Base-by-base conservation (phyloP, 352 stramenopile genomes). In the Phytophthora sojae region DNA sequence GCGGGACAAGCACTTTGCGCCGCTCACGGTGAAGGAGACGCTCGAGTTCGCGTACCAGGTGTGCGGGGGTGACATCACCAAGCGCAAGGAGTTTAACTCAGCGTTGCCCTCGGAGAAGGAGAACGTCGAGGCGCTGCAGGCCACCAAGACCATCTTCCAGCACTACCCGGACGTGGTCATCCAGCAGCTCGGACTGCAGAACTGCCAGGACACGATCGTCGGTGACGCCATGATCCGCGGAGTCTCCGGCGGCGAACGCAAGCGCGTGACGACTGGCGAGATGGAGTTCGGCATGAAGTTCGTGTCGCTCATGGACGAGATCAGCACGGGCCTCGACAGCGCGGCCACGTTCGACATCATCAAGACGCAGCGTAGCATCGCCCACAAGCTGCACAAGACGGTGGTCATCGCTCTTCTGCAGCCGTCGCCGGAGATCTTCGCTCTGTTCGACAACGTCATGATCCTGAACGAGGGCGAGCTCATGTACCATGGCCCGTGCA, bases 341-440 rank as follows among this genome's bases (percentile, higher is more conserved):
- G 54, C 75, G 88, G 29, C 93, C 69, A 81, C 69, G 0, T 74
- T 59, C 44, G 70, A 77, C 50, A 77, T 77, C 56, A 71, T 77
- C 60, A 67, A 30, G n/a, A 77, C 70, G n/a, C 70, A 77, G 57
- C 55, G 70, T 19, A 76, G 75, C 21, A 82, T 88, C 45, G 81
- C 81, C 45, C 70, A 86, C 61, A 76, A 61, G 32, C 51, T 92
- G 26, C 64, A 77, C 23, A 77, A 78, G 56, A 91, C 83, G n/a
- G 64, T 77, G 15, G 82, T 92, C 23, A 80, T 97, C 11, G 86
- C 88, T 5, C 71, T 98, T 47, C 71, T 97, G 21, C 81, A 98
- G 76, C 94, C 96, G 39, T 81, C 94, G 2, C 95, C 95, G 0
- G 93, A 98, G 79, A 90, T 96, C 3, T 94, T 96, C 44, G 83